A percentile compares a stretch with the other conserved stretches of the same genome.
phyloP scores from a whole-genome alignment of 208 protist species.

The Acanthamoeba quina region DNA sequence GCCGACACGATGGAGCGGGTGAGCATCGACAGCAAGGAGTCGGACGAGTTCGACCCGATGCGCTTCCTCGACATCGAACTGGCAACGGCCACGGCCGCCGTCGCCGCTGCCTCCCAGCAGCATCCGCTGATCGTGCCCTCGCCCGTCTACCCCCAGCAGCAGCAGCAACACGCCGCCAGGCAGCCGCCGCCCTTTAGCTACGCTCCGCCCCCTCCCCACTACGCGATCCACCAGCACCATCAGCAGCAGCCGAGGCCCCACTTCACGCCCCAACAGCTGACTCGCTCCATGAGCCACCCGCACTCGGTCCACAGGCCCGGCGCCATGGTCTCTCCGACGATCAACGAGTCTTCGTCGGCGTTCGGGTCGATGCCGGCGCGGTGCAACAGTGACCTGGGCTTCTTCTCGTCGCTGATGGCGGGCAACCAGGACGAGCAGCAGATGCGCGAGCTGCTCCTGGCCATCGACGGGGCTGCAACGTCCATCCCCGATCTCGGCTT shows the following conservation, averaged over 20 bases:
- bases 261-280: neutral
- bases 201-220: no score
- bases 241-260: neutral
- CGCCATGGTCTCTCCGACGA: neutral
- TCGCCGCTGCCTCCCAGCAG: neutral
- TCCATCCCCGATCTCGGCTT: neutral
- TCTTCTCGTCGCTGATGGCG: neutral
- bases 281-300: neutral
- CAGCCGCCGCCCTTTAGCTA: no score
- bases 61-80: slow-evolving; percentile 20
- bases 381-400: neutral
- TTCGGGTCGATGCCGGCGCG: neutral
- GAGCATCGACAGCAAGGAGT: slow-evolving; percentile 26
- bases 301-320: neutral
- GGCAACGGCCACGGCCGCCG: neutral
- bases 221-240: no score
- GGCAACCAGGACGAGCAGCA: slow-evolving; percentile 21
- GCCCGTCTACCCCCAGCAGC: neutral
- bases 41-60: slow-evolving; percentile 27
- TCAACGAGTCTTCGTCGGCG: no score
- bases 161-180: no score
- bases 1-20: slow-evolving; percentile 52
- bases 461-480: neutral
- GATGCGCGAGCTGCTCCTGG: neutral
- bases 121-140: neutral